Conservation (phyloP, 2,329 filamentous ascomycete species). For the Colletotrichum gloeosporioides region DNA sequence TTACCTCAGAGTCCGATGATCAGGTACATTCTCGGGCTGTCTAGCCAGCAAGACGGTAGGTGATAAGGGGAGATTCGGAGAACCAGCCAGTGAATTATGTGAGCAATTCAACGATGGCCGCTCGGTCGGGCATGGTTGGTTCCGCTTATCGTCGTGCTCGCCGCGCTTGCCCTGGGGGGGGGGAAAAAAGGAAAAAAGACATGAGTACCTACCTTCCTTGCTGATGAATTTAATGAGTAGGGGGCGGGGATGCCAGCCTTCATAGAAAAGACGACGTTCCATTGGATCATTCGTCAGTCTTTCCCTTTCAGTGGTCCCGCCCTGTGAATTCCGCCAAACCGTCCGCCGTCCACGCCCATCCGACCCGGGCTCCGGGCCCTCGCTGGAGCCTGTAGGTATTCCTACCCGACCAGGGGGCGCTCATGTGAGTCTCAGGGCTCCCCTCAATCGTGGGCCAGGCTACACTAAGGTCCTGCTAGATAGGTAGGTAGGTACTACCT, state of each 20-base stretch:
- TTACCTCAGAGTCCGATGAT: background rate
- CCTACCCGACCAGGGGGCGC: background rate
- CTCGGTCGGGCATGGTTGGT: background rate
- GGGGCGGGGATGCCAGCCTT: background rate
- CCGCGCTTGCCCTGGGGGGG: background rate
- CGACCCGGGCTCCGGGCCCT: background rate
- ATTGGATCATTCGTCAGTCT: background rate
- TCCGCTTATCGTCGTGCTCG: background rate
- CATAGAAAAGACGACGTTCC: background rate
- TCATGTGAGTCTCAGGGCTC: background rate
- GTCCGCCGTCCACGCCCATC: background rate
- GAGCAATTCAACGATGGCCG: background rate
- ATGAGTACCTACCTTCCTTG: background rate
- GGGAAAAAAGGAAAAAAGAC: background rate
- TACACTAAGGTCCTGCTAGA: background rate
- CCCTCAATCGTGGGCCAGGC: background rate
- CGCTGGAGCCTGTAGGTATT: background rate
- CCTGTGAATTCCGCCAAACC: background rate
- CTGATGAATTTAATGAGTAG: background rate
- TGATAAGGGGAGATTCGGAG: background rate
- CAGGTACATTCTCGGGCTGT: background rate
- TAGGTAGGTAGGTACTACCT: too few species aligned
- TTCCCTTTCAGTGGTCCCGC: background rate
- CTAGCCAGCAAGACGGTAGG: background rate
- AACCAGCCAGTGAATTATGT: background rate